Evolutionary conservation across 208 protist genomes (phyloP), one percentile per base, ranked within the genome.

Genomic region (Porcisia deanei): DNA sequence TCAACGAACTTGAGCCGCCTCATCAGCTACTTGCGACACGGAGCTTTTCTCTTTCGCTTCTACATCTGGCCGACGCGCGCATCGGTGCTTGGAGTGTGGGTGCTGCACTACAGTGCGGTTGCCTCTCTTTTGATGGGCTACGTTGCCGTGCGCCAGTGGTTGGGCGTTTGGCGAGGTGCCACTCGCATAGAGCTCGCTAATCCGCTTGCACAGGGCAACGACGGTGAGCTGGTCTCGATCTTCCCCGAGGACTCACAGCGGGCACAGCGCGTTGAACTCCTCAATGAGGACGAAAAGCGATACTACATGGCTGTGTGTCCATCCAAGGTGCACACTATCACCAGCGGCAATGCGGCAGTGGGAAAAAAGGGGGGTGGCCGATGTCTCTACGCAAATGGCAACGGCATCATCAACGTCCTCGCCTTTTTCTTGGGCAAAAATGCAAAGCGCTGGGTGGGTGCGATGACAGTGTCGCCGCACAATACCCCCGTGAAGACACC

Each of bases 121-220:
- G 34, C 84, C 18, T 72, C 64, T 6, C 41, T 79, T 10, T 25
- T n/a, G 25, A 57, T 82, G 16, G 72, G 78, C 67, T 58, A 9
- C n/a, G 58, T 79, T 9, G 76, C 78, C 14, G 8, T 88, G 54
- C 87, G 90, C 8, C 90, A 94, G 79, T 87, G 84, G 83, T n/a
- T 45, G 25, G 84, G 76, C 2, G 85, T 88, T 4, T 89, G 80
- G 55, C 37, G 25, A 30, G 91, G 86, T 20, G 87, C 82, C 3
- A 94, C 89, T 10, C 84, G 86, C 10, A 79, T 94, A 60, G 91
- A 96, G 81, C 69, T 93, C 39, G 85, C 88, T 7, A 96, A 96
- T 80, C 91, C 89, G 30, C 79, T 92, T n/a, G 89, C 86, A 5
- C 83, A 91, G 20, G 73, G 88, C 71, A 87, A 63, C 65, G 73